These are phyloP conservation scores for Spathaspora jeffriesii DNA, from an alignment of 1,139 yeast genomes.

Conservation along the genomic window DNA sequence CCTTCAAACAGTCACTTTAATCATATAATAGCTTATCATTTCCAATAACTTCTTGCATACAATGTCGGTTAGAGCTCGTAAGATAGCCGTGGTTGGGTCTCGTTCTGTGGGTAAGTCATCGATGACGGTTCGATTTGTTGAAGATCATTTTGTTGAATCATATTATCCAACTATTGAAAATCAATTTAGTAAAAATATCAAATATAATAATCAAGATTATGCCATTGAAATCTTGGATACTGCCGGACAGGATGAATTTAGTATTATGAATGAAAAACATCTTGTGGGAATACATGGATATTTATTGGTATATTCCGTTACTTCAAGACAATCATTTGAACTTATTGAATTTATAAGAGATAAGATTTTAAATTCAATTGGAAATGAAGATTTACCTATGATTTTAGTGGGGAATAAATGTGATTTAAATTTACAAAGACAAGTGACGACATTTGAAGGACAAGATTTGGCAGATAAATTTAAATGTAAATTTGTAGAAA, in stretches of 20 bases:
- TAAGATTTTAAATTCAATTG: slow-evolving; percentile 77
- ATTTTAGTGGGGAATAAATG: slow-evolving; percentile 84
- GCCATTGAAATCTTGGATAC: slow-evolving; percentile 89
- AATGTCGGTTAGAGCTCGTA: slow-evolving; percentile 58
- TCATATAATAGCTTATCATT: too few species aligned
- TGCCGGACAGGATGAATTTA: slow-evolving; percentile 94
- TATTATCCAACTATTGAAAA: slow-evolving; percentile 94
- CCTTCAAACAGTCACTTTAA: neutral
- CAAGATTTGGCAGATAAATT: slow-evolving; percentile 61
- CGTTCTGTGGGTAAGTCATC: slow-evolving; percentile 92
- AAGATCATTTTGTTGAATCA: slow-evolving; percentile 84
- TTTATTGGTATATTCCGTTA: slow-evolving; percentile 78
- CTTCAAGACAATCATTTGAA: slow-evolving; percentile 79
- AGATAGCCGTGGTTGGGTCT: slow-evolving; percentile 87
- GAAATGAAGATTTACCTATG: slow-evolving; percentile 74
- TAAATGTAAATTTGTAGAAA: slow-evolving; percentile 72
- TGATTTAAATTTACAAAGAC: slow-evolving; percentile 66
- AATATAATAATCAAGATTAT: slow-evolving; percentile 73
- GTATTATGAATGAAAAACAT: slow-evolving; percentile 81
- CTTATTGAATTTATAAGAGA: slow-evolving; percentile 78
- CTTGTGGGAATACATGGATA: slow-evolving; percentile 87
- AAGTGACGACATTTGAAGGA: slow-evolving; percentile 69
- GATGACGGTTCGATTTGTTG: slow-evolving; percentile 83
- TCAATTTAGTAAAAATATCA: slow-evolving; percentile 75
- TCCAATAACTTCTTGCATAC: neutral